These are phyloP conservation scores for Helichrysum umbraculigerum DNA, from an alignment of 129 eudicot species.

Conservation along the genomic window DNA sequence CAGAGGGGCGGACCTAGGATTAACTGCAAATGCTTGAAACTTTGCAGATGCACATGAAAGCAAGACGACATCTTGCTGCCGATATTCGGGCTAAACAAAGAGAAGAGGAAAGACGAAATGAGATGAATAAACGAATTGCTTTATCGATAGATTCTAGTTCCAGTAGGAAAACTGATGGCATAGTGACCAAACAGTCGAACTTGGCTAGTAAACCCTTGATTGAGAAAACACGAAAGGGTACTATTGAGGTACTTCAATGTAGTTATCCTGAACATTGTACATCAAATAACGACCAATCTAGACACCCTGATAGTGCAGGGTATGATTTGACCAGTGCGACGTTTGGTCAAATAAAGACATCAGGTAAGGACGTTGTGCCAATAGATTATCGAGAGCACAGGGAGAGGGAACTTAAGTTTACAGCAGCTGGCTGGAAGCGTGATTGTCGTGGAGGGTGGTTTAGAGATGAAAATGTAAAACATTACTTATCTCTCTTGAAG, in stretches of 20 bases:
- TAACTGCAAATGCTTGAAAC: background rate
- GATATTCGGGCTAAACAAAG: slow-evolving; percentile 52
- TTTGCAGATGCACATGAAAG: slow-evolving; percentile 60
- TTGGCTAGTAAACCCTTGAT: slow-evolving; percentile 52
- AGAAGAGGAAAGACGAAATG: slow-evolving; percentile 48
- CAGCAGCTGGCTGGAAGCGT: slow-evolving; percentile 80
- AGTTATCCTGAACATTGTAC: slow-evolving; percentile 18
- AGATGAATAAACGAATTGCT: slow-evolving; percentile 57
- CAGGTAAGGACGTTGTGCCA: slow-evolving; percentile 29
- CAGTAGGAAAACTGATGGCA: slow-evolving; percentile 13
- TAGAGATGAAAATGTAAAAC: slow-evolving; percentile 79
- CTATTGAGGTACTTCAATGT: slow-evolving; percentile 43
- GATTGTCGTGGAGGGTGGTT: slow-evolving; percentile 81
- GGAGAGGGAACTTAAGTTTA: slow-evolving; percentile 75
- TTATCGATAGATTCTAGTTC: slow-evolving; percentile 40
- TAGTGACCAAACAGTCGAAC: slow-evolving; percentile 24
- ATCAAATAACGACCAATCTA: slow-evolving; percentile 19
- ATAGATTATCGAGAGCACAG: slow-evolving; percentile 43
- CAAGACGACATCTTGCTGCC: slow-evolving; percentile 60
- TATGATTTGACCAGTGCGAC: slow-evolving; percentile 8
- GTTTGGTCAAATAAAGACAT: slow-evolving; percentile 21
- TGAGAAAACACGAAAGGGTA: slow-evolving; percentile 47
- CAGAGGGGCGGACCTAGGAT: background rate
- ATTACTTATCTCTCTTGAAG: background rate
- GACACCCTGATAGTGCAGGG: slow-evolving; percentile 5